These are phyloP conservation scores for Mycena amicta DNA, from an alignment of 768 basidiomycete species.

Conservation along the genomic window DNA sequence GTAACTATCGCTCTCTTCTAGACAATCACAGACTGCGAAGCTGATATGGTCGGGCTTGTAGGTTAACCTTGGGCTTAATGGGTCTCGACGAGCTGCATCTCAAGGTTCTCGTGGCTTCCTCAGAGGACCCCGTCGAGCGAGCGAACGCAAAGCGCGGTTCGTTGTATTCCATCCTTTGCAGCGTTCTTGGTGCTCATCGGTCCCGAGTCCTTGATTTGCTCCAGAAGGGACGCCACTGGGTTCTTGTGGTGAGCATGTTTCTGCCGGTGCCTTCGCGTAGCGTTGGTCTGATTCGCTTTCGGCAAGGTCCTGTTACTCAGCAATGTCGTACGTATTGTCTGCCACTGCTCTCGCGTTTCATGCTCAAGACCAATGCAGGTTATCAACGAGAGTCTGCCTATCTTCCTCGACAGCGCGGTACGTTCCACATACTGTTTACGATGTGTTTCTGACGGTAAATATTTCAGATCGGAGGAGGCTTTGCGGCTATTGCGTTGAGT, in stretches of 20 bases:
- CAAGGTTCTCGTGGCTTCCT: constrained; percentile 82
- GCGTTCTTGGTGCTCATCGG: neutral
- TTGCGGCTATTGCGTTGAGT: constrained; percentile 78
- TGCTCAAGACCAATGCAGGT: no score
- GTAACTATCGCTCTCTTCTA: no score
- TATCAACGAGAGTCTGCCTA: constrained; percentile 81
- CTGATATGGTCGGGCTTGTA: no score
- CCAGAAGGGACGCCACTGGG: constrained; percentile 84
- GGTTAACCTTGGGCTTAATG: constrained; percentile 90
- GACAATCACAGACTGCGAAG: no score
- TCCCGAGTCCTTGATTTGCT: constrained; percentile 56
- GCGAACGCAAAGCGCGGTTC: constrained; percentile 70
- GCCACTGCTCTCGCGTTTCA: no score
- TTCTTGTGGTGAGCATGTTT: constrained; percentile 70
- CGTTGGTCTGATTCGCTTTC: no score
- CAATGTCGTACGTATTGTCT: no score
- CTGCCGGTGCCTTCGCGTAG: no score
- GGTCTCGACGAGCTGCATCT: constrained; percentile 91
- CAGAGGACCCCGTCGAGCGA: constrained; percentile 69
- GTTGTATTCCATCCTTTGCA: neutral
- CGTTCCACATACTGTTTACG: constrained; percentile 22
- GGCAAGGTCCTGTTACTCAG: constrained; percentile 87
- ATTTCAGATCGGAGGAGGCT: constrained; percentile 58
- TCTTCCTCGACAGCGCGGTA: constrained; percentile 78
- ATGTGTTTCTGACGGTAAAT: neutral